Evolutionary conservation across 1,284 basidiomycete genomes (phyloP).

Genomic region (Phellopilus nigrolimitatus): DNA sequence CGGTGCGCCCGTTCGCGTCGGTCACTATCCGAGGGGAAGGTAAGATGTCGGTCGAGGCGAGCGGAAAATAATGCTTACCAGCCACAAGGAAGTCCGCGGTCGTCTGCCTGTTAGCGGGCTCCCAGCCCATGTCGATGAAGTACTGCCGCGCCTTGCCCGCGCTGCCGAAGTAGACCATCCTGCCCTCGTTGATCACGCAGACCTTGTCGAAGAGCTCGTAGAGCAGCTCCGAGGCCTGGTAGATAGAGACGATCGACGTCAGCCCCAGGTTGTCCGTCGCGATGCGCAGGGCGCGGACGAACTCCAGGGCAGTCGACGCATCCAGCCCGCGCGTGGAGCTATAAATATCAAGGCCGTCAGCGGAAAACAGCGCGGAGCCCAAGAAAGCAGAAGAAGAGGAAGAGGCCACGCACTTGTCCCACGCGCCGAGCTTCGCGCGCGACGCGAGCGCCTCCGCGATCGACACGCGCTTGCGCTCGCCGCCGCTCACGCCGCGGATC

Average conservation of each 20-base stretch:
- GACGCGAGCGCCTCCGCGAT: slow-evolving; percentile 67
- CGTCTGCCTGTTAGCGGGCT: slow-evolving; percentile 49
- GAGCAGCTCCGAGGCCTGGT: slow-evolving; percentile 52
- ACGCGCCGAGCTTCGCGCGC: slow-evolving; percentile 53
- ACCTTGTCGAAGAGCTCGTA: slow-evolving; percentile 59
- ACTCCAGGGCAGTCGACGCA: slow-evolving; percentile 57
- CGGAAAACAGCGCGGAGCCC: too few relatives aligned
- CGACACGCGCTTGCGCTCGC: slow-evolving; percentile 70
- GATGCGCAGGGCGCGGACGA: slow-evolving; percentile 50
- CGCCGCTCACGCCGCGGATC: slow-evolving; percentile 45
- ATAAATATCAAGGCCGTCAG: slow-evolving; percentile 1
- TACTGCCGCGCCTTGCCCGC: slow-evolving; percentile 49
- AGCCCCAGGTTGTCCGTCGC: slow-evolving; percentile 47
- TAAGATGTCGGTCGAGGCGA: not conserved
- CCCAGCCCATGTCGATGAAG: slow-evolving; percentile 60
- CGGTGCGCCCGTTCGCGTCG: slow-evolving; percentile 51
- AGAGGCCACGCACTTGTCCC: slow-evolving; percentile 60
- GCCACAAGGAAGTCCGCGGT: slow-evolving; percentile 57
- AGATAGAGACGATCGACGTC: slow-evolving; percentile 54
- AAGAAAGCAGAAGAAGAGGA: not conserved
- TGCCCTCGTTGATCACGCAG: slow-evolving; percentile 56
- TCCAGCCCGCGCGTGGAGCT: slow-evolving; percentile 43
- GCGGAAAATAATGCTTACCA: slow-evolving; percentile 1
- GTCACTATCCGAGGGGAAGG: slow-evolving; percentile 40
- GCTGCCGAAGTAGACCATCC: slow-evolving; percentile 59